Evolutionary conservation across 2,329 filamentous ascomycete species (phyloP).

Genomic region (Cladosporium sp.): DNA sequence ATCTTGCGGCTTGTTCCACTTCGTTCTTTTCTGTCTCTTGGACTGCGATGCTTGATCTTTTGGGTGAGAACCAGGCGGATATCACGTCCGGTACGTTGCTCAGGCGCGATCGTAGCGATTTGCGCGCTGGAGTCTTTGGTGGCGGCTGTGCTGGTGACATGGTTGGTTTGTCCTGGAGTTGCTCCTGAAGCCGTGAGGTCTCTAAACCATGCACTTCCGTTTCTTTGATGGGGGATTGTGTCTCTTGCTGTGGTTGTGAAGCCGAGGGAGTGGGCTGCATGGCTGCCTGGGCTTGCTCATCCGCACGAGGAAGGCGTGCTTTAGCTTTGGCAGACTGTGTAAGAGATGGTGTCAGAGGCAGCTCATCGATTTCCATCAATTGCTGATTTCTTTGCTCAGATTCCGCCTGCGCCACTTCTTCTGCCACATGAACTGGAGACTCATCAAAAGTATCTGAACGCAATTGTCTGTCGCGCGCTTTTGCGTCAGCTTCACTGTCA

Average conservation of each 20-base stretch:
- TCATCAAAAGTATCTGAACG: no score
- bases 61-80: slow-evolving; percentile 33
- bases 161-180: slow-evolving; percentile 13
- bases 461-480: no score
- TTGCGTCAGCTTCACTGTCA: no score
- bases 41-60: slow-evolving; percentile 17
- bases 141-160: neutral
- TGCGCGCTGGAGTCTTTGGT: slow-evolving; percentile 20
- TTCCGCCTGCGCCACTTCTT: no score
- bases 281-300: neutral
- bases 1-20: neutral
- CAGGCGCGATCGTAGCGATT: slow-evolving; percentile 25
- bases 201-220: no score
- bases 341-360: slow-evolving; percentile 2
- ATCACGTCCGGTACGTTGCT: slow-evolving; percentile 32
- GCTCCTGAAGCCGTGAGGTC: neutral
- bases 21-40: slow-evolving; percentile 1
- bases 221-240: no score
- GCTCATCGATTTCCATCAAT: neutral
- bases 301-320: neutral
- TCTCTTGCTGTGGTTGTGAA: neutral
- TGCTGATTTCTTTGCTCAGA: no score
- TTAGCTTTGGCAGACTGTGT: neutral
- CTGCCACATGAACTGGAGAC: no score
- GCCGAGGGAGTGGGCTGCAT: slow-evolving; percentile 12